Evolutionary conservation across 805 yeast species (phyloP), one percentile per base, ranked within the genome.

Genomic region (Starmerella sp.): DNA sequence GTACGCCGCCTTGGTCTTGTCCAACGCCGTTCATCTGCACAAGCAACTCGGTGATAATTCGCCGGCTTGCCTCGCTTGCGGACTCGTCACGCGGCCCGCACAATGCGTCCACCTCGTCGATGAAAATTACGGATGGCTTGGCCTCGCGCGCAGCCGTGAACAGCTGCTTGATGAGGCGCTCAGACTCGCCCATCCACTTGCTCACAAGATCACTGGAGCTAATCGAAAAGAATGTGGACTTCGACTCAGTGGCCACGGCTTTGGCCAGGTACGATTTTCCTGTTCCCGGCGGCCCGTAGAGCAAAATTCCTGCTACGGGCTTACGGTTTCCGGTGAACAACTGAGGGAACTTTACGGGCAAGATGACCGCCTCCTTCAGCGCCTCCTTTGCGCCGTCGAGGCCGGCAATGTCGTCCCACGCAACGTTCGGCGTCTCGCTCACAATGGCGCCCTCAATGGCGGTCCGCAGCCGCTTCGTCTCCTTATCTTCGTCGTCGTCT

Each of bases 1-100:
- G 74, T 1, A 93, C 97, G 8, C 98, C 98, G 48, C 77, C 77
- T 1, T 96, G 74, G 67, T 93, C 97, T 67, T 88, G 90, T 14
- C 98, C 98, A 14, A 93, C 98, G 63, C 98, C 98, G 69, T 93
- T 93, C 98, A 93, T 93, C 68, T 93, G 98, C 5, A 93, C 97
- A 63, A 93, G 77, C 54, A 93, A 74, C 68, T 93, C 98, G 0
- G 98, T 93, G 68, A 93, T 91, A 65, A 93, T 91, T 73, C 98
- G 82, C 66, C 98, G 79, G 37, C 90, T 82, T 0, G 98, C 97
- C 69, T 93, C 98, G 60, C 95, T 83, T 68, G 91, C 97, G 48
- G 96, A 96, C 68, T 91, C 97, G 36, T 97, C 97, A 71, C 98
- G 80, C 9, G 96, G 96, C 0, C 97, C 97, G 72, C 97, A 90